Percentiles rank a stretch among this genome's conserved stretches.
Conservation (phyloP, 352 stramenopile species). For the Globisporangium mamillatum region DNA sequence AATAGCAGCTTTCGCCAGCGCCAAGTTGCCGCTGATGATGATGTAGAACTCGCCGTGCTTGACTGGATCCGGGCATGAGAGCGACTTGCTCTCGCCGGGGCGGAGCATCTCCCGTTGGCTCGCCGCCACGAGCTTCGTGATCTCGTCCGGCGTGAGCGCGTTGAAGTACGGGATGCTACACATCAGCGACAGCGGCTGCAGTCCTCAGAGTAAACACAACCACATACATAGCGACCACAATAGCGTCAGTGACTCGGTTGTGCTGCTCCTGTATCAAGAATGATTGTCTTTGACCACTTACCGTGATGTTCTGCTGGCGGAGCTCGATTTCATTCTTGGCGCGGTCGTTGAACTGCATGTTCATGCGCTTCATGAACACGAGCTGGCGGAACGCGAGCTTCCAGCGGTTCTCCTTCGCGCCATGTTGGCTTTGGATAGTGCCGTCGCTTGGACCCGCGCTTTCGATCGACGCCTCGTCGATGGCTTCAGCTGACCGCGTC, state of each 20-base stretch:
- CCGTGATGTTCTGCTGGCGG: conserved; percentile 74
- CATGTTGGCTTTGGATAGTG: neutral
- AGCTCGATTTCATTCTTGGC: conserved; percentile 81
- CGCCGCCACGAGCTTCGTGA: conserved; percentile 45
- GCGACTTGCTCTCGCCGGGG: conserved; percentile 44
- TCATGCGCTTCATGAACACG: conserved; percentile 84
- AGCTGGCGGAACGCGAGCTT: conserved; percentile 77
- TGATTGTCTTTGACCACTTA: conserved; percentile 14
- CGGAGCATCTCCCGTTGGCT: conserved; percentile 43
- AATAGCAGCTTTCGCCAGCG: conserved; percentile 27
- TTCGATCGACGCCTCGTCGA: neutral
- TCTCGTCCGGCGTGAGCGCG: conserved; percentile 48
- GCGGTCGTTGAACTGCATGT: conserved; percentile 72
- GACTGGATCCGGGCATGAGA: conserved; percentile 20
- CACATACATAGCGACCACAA: neutral
- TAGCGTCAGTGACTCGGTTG: too few species aligned
- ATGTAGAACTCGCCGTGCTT: conserved; percentile 56
- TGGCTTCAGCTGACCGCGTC: conserved; percentile 8
- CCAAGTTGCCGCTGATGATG: conserved; percentile 56
- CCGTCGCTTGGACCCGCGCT: neutral
- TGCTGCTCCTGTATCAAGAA: neutral
- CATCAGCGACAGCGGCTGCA: conserved; percentile 60
- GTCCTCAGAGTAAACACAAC: neutral
- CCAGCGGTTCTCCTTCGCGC: conserved; percentile 54
- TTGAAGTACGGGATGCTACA: conserved; percentile 82